Percentiles rank a stretch among this genome's conserved stretches.
These are phyloP conservation scores for Trichoderma brevicompactum DNA, from an alignment of 2,329 filamentous ascomycete species.

Conservation along the genomic window DNA sequence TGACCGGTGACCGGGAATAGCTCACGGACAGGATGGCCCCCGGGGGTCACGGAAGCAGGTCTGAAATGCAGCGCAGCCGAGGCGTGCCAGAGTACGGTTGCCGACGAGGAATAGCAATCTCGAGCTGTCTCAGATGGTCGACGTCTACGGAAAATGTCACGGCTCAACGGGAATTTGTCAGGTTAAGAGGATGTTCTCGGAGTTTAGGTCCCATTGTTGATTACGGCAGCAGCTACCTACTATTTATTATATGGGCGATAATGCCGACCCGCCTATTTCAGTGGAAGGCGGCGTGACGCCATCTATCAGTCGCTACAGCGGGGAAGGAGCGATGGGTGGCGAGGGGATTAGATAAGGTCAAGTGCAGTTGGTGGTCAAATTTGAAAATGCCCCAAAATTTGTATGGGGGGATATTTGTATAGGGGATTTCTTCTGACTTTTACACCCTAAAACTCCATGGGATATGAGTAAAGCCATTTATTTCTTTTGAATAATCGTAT, in stretches of 20 bases:
- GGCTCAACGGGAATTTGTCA: conserved; percentile 7
- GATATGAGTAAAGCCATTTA: too few relatives aligned
- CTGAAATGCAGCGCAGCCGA: background rate
- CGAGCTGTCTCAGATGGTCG: background rate
- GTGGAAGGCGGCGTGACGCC: background rate
- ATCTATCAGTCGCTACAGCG: conserved; percentile 2
- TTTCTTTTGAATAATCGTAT: too few relatives aligned
- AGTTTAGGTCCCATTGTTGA: conserved; percentile 8
- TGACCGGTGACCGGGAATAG: background rate
- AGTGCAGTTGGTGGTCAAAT: too few relatives aligned
- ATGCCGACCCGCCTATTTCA: background rate
- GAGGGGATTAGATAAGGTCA: conserved; percentile 6
- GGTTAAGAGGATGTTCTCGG: conserved; percentile 2
- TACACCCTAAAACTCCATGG: too few relatives aligned
- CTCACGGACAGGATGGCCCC: too few relatives aligned
- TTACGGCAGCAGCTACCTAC: conserved; percentile 5
- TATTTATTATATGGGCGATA: background rate
- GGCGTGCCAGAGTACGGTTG: background rate
- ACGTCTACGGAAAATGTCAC: background rate
- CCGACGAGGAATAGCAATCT: background rate
- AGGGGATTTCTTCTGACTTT: too few relatives aligned
- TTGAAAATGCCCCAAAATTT: too few relatives aligned
- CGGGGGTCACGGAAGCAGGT: background rate
- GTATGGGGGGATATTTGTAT: too few relatives aligned
- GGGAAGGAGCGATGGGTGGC: conserved; percentile 5